Base-by-base conservation (phyloP, 495 filamentous ascomycete species). In the Penicillium roqueforti region DNA sequence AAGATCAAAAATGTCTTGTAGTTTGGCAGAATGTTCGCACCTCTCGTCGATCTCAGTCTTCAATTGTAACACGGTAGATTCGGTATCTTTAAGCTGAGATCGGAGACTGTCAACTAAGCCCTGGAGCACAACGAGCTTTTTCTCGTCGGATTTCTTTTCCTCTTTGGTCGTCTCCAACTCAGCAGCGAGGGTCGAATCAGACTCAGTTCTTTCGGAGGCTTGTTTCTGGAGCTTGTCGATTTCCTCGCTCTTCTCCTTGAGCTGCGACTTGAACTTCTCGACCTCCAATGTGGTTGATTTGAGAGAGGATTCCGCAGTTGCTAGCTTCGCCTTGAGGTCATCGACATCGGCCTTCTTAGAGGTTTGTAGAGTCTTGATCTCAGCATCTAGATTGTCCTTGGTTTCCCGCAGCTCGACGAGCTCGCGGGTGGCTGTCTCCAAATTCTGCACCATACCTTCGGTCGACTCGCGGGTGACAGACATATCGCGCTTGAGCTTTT, bases 401-500 rank as follows among this genome's bases (percentile, higher is more conserved):
- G 67, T 71, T 34, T 87, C 86, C 23, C 79, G 77, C 32, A 79
- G 54, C 50, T 82, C 76, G 31, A 76, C 76, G 4, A 86, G 72
- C 59, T 88, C 83, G 18, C 79, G 66, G 5, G 80, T 81, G 0
- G 82, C 76, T 11, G 74, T 74, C 62, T 87, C 84, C 23, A 87
- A 66, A 53, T 76, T 84, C 53, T 81, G 75, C 1, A 81, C 81
- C 70, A 89, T 81, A 18, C 79, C 78, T 54, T 84, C 75, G 6
- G 82, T 86, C 6, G 84, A 83, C 63, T 88, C 85, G 41, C 83
- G 80, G 3, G 83, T 75, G 25, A 80, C 77, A 0, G 76, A 71
- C 23, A 83, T 66, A 54, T 82, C 78, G 4, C 68, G 67, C 62
- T 77, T 76, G 19, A 84, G 71, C 37, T 70, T 77, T 22, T 79